Evolutionary conservation across 441 rosid species (phyloP), one percentile per base, ranked within the genome.

Genomic region (Adansonia gregorii): DNA sequence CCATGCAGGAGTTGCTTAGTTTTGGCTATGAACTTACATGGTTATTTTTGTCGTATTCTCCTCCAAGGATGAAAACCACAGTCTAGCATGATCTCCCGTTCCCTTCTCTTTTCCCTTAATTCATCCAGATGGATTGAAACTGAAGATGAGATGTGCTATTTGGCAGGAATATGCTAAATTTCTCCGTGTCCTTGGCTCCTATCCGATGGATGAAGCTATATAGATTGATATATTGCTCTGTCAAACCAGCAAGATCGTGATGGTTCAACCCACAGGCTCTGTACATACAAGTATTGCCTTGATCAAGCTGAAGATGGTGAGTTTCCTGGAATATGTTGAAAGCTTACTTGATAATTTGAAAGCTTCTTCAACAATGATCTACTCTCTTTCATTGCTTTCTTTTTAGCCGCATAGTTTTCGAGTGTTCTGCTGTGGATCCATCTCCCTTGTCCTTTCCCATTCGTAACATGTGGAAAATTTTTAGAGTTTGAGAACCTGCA

Each of bases 141-240:
- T 72, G 49, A 52, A 49, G 11, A 72, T 20, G 45, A 12, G 8
- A 3, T 49, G 19, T 31, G 20, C 17, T 77, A 9, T 70, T 77
- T 60, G 35, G 78, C 93, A 95, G 99, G 99, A 95, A 80, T 89
- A 90, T 51, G 83, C 95, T 0, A 80, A 86, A 65, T 92, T 89
- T 86, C 87, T 94, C 60, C 94, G 97, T 8, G 85, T 95, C 68
- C 94, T 95, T 31, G 98, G 98, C 67, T 89, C 91, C 87, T 94
- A 94, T 79, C 93, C 93, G 0, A 82, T 80, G 74, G 97, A 90
- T 81, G 76, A 41, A 66, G 12, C n/a, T 35, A 3, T 17, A 8
- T 76, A 76, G 78, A 35, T 65, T 65, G 51, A 45, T 19, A 4
- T 27, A 35, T 4, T 35, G 41, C 41, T 35, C 41, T 35, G 41